Percentiles rank a stretch among this genome's conserved stretches.
Conservation (phyloP, 371 early-diverging fungal genomes). For the Lichtheimia hyalospora region DNA sequence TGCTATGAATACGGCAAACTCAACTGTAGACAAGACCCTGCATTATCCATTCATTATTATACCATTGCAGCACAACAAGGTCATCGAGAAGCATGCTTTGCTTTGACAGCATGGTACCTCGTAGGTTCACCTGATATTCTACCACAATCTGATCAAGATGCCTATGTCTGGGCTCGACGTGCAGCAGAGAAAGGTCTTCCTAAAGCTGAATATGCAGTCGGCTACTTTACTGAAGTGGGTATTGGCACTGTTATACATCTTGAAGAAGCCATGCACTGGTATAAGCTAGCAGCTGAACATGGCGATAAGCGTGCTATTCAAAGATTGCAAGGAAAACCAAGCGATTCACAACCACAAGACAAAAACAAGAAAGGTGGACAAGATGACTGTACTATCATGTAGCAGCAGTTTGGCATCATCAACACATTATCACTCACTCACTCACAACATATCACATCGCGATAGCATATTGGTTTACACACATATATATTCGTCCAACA, state of each 20-base stretch:
- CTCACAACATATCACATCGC: not conserved
- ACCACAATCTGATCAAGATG: slow-evolving; percentile 83
- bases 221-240: slow-evolving; percentile 83
- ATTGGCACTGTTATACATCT: slow-evolving; percentile 72
- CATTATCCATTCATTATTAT: slow-evolving; percentile 71
- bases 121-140: slow-evolving; percentile 80
- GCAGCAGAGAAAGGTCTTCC: slow-evolving; percentile 85
- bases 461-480: no score
- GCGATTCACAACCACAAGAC: slow-evolving; percentile 3
- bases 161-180: slow-evolving; percentile 84
- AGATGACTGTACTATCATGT: slow-evolving; percentile 53
- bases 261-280: slow-evolving; percentile 79
- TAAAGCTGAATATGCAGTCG: slow-evolving; percentile 89
- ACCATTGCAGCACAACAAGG: slow-evolving; percentile 85
- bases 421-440: not conserved
- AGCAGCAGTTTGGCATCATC: slow-evolving; percentile 10
- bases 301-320: slow-evolving; percentile 80
- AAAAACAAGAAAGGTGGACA: slow-evolving; percentile 28
- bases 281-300: slow-evolving; percentile 77
- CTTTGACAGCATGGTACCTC: slow-evolving; percentile 89
- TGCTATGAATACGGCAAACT: slow-evolving; percentile 81
- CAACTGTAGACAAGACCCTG: slow-evolving; percentile 66
- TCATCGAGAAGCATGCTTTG: slow-evolving; percentile 89
- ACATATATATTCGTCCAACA: no score
- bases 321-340: slow-evolving; percentile 48